A percentile compares a stretch with the other conserved stretches of the same genome.
Evolutionary conservation across 768 basidiomycete genomes (phyloP).

Genomic region (Collybia nuda): DNA sequence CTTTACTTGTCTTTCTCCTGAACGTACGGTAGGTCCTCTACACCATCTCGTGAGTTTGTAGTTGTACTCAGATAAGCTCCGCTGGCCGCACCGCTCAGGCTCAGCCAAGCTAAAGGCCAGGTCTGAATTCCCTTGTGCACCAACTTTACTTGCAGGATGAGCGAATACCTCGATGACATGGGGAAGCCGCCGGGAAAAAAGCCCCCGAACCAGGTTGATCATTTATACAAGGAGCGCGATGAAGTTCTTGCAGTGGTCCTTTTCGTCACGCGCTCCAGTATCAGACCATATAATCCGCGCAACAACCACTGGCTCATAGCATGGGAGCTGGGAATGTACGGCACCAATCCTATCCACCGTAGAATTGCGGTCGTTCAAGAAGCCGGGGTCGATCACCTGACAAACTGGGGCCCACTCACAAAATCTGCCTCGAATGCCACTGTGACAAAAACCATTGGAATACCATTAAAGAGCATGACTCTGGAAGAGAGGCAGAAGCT

Average conservation of each 20-base stretch:
- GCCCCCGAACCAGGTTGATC: slow-evolving; percentile 14
- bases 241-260: slow-evolving; percentile 9
- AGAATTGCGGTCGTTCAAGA: slow-evolving; percentile 18
- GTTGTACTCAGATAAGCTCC: too few relatives aligned
- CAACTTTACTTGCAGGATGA: too few relatives aligned
- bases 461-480: slow-evolving; percentile 12
- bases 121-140: too few relatives aligned
- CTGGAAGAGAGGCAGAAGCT: slow-evolving; percentile 14
- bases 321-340: slow-evolving; percentile 16
- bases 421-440: slow-evolving; percentile 10
- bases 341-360: slow-evolving; percentile 15
- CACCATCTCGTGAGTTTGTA: too few relatives aligned
- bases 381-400: slow-evolving; percentile 17
- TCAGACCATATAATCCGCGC: slow-evolving; percentile 2
- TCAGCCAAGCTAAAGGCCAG: too few relatives aligned
- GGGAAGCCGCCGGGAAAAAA: neutral
- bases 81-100: too few relatives aligned
- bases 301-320: slow-evolving; percentile 22
- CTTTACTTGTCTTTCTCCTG: too few relatives aligned
- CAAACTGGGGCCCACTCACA: slow-evolving; percentile 26
- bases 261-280: slow-evolving; percentile 9
- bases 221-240: slow-evolving; percentile 15
- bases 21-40: too few relatives aligned
- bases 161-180: slow-evolving; percentile 2
- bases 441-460: slow-evolving; percentile 1